A percentile compares a stretch with the other conserved stretches of the same genome.
These are phyloP conservation scores for Syncephalastrum contaminatum DNA, from an alignment of 371 early-diverging fungal genomes.

Conservation along the genomic window DNA sequence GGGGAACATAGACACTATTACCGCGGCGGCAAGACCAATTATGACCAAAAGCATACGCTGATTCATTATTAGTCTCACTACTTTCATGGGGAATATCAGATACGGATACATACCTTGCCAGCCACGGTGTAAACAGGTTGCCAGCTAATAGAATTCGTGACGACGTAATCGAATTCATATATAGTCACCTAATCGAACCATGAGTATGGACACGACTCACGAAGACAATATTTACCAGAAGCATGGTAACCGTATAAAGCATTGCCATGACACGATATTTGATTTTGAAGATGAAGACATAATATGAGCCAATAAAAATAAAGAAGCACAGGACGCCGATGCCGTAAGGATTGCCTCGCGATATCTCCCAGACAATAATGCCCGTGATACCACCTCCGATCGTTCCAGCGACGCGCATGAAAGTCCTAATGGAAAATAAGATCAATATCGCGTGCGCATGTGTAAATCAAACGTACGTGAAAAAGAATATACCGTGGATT, in stretches of 20 bases:
- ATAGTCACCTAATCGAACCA: constrained; percentile 16
- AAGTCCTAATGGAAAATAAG: constrained; percentile 17
- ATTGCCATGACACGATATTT: constrained; percentile 24
- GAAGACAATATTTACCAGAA: constrained; percentile 14
- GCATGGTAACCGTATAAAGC: constrained; percentile 32
- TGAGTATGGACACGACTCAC: no score
- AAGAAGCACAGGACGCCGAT: constrained; percentile 31
- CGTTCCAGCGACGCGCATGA: constrained; percentile 31
- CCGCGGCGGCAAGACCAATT: constrained; percentile 38
- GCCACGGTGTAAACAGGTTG: constrained; percentile 39
- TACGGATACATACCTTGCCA: constrained; percentile 36
- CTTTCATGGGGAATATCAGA: no score
- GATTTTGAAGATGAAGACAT: constrained; percentile 29
- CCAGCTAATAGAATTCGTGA: constrained; percentile 1
- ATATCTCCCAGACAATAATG: constrained; percentile 47
- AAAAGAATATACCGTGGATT: constrained; percentile 35
- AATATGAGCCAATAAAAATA: constrained; percentile 24
- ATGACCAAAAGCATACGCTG: constrained; percentile 40
- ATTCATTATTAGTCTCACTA: not conserved
- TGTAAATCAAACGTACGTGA: constrained; percentile 20
- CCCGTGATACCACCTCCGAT: constrained; percentile 31
- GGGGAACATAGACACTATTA: constrained; percentile 35
- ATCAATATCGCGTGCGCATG: not conserved
- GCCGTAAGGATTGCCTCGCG: constrained; percentile 39
- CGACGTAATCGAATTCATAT: constrained; percentile 29